These are phyloP conservation scores for Mucor piriformis DNA, from an alignment of 371 early-diverging fungal genomes.

Conservation along the genomic window DNA sequence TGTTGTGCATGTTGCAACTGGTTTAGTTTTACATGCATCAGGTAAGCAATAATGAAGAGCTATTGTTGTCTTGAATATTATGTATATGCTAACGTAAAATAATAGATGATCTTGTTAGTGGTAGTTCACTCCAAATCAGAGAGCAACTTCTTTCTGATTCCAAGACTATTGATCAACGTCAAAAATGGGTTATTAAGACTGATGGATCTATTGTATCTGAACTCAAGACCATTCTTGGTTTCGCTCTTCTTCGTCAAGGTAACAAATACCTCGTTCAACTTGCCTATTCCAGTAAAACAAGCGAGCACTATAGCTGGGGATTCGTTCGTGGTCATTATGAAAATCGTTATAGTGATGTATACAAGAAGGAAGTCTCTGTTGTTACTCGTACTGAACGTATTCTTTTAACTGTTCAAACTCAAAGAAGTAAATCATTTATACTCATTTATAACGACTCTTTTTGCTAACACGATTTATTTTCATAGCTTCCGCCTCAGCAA, in stretches of 20 bases:
- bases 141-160: constrained; percentile 15
- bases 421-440: constrained; percentile 2
- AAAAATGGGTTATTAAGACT: constrained; percentile 43
- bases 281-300: constrained; percentile 22
- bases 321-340: constrained; percentile 38
- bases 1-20: constrained; percentile 53
- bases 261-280: constrained; percentile 28
- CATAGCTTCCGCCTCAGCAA: neutral
- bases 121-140: constrained; percentile 38
- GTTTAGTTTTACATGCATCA: constrained; percentile 39
- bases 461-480: neutral
- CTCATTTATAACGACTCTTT: neutral
- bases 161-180: constrained; percentile 32
- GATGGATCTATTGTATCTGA: constrained; percentile 43
- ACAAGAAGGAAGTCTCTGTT: constrained; percentile 34
- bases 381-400: constrained; percentile 30
- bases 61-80: neutral
- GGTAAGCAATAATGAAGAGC: constrained; percentile 19
- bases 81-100: neutral
- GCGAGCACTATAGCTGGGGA: constrained; percentile 36
- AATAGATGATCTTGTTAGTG: constrained; percentile 33
- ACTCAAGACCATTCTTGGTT: constrained; percentile 29
- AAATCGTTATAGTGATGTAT: constrained; percentile 30
- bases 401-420: constrained; percentile 24
- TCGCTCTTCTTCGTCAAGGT: constrained; percentile 27